phyloP scores from a whole-genome alignment of 1,284 basidiomycete species.

The Cutaneotrichosporon mucoides region DNA sequence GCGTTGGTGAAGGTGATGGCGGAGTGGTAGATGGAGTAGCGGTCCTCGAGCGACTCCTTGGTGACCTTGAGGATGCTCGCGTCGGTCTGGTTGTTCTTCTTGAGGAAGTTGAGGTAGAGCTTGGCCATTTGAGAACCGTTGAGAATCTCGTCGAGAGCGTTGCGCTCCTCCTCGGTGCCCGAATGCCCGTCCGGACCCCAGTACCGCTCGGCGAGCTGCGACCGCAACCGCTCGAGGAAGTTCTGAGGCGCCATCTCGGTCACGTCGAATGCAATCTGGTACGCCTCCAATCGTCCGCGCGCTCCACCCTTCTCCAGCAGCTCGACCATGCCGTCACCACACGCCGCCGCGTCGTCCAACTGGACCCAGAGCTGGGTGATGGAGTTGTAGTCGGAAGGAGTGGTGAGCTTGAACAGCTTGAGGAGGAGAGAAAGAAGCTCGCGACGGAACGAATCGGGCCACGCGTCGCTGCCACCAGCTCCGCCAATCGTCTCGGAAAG shows the following conservation, averaged over 20 bases:
- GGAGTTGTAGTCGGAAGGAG: constrained; percentile 66
- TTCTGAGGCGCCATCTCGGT: constrained; percentile 89
- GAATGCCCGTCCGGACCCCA: constrained; percentile 49
- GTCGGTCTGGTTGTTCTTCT: constrained; percentile 88
- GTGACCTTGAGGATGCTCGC: constrained; percentile 84
- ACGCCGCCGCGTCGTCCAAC: constrained; percentile 66
- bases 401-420: constrained; percentile 68
- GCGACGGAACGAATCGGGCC: constrained; percentile 49
- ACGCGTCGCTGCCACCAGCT: constrained; percentile 43
- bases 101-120: constrained; percentile 87
- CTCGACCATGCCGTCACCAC: constrained; percentile 37
- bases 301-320: constrained; percentile 43
- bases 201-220: constrained; percentile 34
- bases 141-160: constrained; percentile 56
- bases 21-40: constrained; percentile 93
- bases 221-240: constrained; percentile 67
- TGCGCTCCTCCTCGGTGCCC: constrained; percentile 58
- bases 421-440: constrained; percentile 59
- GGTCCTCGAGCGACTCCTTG: constrained; percentile 83
- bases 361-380: constrained; percentile 84
- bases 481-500: constrained; percentile 79
- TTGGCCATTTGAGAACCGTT: constrained; percentile 85
- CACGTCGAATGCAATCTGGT: constrained; percentile 90
- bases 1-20: constrained; percentile 92
- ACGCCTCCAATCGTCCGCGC: constrained; percentile 65